phyloP scores from a whole-genome alignment of 2,329 filamentous ascomycete genomes.

The Xylaria sp. region DNA sequence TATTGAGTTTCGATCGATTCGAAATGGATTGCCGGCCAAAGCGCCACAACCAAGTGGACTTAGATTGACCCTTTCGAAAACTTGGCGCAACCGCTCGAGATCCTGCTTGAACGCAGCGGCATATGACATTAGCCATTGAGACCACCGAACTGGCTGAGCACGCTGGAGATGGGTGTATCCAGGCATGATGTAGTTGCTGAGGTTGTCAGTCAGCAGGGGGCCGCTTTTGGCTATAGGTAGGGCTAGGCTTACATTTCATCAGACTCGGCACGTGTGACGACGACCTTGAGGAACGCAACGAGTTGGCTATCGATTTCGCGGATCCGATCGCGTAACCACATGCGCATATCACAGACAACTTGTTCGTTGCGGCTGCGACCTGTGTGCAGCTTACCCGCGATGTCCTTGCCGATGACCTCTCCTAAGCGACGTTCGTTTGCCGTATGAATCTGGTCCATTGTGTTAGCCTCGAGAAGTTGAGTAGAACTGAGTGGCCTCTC shows the following conservation, averaged over 20 bases:
- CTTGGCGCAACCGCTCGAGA: conserved; percentile 77
- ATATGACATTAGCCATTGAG: conserved; percentile 82
- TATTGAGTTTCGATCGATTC: conserved; percentile 76
- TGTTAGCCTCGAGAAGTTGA: too few relatives aligned
- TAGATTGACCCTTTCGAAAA: conserved; percentile 72
- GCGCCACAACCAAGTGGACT: conserved; percentile 75
- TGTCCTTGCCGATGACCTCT: conserved; percentile 86
- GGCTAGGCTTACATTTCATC: too few relatives aligned
- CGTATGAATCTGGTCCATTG: conserved; percentile 34
- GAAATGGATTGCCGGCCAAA: conserved; percentile 78
- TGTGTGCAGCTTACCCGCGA: conserved; percentile 89
- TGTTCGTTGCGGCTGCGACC: conserved; percentile 90
- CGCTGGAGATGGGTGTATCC: conserved; percentile 90
- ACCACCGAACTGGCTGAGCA: conserved; percentile 82
- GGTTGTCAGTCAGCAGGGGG: too few relatives aligned
- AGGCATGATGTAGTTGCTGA: conserved; percentile 66
- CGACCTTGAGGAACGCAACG: conserved; percentile 59
- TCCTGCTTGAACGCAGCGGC: conserved; percentile 77
- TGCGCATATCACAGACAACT: conserved; percentile 87
- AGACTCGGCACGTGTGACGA: too few relatives aligned
- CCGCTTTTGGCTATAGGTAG: too few relatives aligned
- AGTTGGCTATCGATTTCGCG: conserved; percentile 75
- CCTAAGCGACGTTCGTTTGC: conserved; percentile 65
- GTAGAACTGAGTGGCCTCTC: too few relatives aligned
- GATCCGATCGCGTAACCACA: conserved; percentile 85